These are phyloP conservation scores for Vitis rotundifolia DNA, from an alignment of 164 flowering plant species.

Conservation along the genomic window DNA sequence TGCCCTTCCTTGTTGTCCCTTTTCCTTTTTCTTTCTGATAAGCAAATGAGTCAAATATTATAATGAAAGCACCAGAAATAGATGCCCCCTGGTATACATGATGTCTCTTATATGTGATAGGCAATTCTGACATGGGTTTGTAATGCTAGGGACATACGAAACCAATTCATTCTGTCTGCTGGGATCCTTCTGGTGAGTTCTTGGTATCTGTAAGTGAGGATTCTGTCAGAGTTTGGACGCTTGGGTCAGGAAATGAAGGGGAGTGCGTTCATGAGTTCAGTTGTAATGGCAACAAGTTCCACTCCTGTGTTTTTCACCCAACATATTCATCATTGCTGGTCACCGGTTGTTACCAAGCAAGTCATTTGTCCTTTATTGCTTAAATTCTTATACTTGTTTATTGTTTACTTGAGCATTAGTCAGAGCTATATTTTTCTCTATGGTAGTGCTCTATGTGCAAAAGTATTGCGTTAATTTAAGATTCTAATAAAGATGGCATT, in stretches of 20 bases:
- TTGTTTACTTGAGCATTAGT: neutral
- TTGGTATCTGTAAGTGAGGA: constrained; percentile 84
- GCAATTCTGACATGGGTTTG: neutral
- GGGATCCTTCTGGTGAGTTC: constrained; percentile 66
- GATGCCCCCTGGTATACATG: too few relatives aligned
- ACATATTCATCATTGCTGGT: constrained; percentile 56
- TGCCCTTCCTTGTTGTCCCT: too few relatives aligned
- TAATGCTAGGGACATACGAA: constrained; percentile 63
- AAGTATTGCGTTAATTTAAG: too few relatives aligned
- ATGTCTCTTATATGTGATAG: neutral
- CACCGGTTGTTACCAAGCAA: constrained; percentile 75
- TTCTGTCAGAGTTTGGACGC: constrained; percentile 60
- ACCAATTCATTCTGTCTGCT: constrained; percentile 62
- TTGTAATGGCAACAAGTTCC: constrained; percentile 68
- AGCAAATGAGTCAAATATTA: too few relatives aligned
- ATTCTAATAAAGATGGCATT: too few relatives aligned
- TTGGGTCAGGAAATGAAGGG: constrained; percentile 59
- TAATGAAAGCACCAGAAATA: too few relatives aligned
- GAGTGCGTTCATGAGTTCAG: constrained; percentile 61
- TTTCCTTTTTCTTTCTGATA: too few relatives aligned
- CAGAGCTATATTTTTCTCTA: too few relatives aligned
- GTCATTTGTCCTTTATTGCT: constrained; percentile 6
- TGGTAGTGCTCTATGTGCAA: too few relatives aligned
- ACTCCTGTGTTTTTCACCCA: constrained; percentile 79
- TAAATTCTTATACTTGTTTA: neutral